These are phyloP conservation scores for Suillus cothurnatus DNA, from an alignment of 768 basidiomycete genomes.

Conservation along the genomic window DNA sequence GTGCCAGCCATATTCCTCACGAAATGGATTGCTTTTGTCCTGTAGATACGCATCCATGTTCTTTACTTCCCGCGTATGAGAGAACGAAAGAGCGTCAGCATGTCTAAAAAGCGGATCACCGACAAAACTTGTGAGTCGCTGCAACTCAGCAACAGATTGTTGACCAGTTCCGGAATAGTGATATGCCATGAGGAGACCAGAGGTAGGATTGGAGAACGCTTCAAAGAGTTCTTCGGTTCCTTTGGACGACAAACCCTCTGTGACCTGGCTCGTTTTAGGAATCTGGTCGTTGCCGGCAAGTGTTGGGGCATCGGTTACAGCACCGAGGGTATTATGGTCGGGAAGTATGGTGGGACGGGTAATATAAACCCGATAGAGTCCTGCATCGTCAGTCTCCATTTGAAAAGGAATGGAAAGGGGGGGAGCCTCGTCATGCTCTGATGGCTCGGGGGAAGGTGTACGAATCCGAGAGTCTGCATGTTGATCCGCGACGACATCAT, in stretches of 20 bases:
- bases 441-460: neutral
- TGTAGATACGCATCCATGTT: slow-evolving; percentile 6
- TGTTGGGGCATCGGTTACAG: too few species aligned
- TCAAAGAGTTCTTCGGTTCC: neutral
- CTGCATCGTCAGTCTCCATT: too few species aligned
- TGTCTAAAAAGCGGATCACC: slow-evolving; percentile 23
- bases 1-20: slow-evolving; percentile 25
- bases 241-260: too few species aligned
- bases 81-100: slow-evolving; percentile 22
- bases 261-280: too few species aligned
- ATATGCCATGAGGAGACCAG: slow-evolving; percentile 34
- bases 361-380: too few species aligned
- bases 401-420: too few species aligned
- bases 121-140: slow-evolving; percentile 29
- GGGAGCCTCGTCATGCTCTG: too few species aligned
- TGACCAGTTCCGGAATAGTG: slow-evolving; percentile 26
- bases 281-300: too few species aligned
- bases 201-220: slow-evolving; percentile 23
- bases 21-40: slow-evolving; percentile 13
- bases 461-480: neutral
- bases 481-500: neutral
- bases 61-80: slow-evolving; percentile 4
- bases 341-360: too few species aligned
- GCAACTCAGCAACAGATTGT: slow-evolving; percentile 30
- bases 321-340: too few species aligned